Base-by-base conservation (phyloP, 345 rosid genomes). In the Laguncularia racemosa region DNA sequence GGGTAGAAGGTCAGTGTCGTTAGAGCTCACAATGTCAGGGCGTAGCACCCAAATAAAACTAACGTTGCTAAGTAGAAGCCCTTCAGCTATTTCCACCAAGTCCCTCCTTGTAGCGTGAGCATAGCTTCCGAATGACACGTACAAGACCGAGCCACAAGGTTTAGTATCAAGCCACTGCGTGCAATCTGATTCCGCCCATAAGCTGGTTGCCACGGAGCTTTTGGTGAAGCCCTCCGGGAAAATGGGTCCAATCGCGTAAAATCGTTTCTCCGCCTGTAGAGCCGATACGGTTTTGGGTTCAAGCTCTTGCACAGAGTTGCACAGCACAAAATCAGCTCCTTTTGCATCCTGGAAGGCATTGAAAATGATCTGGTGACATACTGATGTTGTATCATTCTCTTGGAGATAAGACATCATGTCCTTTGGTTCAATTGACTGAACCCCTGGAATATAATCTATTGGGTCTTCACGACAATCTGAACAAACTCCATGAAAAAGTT, bases 141-240 rank as follows among this genome's bases (percentile, higher is more conserved):
- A 92, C 17, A 92, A 40, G 19, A 92, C 95, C 12, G 96, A 89
- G 50, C 87, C 79, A 12, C 13, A 55, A 46, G 87, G 70, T 79
- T 69, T 79, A 11, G 75, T 44, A 56, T 89, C 53, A 19, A 92
- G 92, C 98, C 93, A 86, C 11, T 74, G 87, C 40, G 84, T 79
- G 75, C 96, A 92, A 49, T 89, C 84, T 0, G 89, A 81, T 73
- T 81, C 96, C 3, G 95, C 64, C 96, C 98, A 86, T 12, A 92
- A 74, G 77, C 84, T 84, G 0, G 91, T 88, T 46, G 89, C 67
- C 23, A 92, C 80, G 2, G 46, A 62, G 49, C 60, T 44, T 64
- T 63, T 55, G 59, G 67, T 46, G 75, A 73, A 69, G 48, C 73
- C 74, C 19, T 53, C 47, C 0, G 95, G 90, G 70, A 88, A 82